A percentile compares a stretch with the other conserved stretches of the same genome.
phyloP scores from a whole-genome alignment of 1,284 basidiomycete species.

The Marasmius fiardii region DNA sequence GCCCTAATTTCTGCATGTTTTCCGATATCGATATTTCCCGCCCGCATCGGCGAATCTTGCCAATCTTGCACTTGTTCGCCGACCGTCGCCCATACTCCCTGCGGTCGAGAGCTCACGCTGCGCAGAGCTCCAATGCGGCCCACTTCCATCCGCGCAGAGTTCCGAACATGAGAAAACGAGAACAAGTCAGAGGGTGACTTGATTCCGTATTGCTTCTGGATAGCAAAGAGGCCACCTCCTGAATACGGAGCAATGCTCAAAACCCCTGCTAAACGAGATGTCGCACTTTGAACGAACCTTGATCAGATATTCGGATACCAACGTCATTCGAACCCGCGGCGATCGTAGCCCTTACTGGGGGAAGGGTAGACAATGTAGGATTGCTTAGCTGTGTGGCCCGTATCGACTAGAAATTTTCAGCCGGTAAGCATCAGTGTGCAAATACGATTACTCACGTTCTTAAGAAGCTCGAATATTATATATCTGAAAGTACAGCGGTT shows the following conservation, averaged over 20 bases:
- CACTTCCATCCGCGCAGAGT: slow-evolving; percentile 64
- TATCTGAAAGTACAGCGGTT: slow-evolving; percentile 46
- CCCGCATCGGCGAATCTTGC: no score
- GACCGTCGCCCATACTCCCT: slow-evolving; percentile 72
- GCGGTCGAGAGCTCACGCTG: slow-evolving; percentile 53
- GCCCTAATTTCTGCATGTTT: slow-evolving; percentile 44
- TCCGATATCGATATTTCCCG: slow-evolving; percentile 33
- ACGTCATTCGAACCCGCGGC: slow-evolving; percentile 70
- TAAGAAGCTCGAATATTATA: slow-evolving; percentile 85
- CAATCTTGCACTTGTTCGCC: slow-evolving; percentile 64
- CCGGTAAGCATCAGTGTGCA: slow-evolving; percentile 5
- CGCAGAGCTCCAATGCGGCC: slow-evolving; percentile 72
- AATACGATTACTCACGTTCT: slow-evolving; percentile 58
- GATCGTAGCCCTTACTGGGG: slow-evolving; percentile 70
- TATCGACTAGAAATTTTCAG: slow-evolving; percentile 50
- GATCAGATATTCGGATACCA: slow-evolving; percentile 80
- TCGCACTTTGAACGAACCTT: slow-evolving; percentile 46
- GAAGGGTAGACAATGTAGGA: slow-evolving; percentile 34
- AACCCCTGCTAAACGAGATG: slow-evolving; percentile 2
- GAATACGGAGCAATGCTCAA: not conserved
- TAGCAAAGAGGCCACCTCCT: slow-evolving; percentile 66
- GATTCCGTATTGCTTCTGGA: slow-evolving; percentile 37
- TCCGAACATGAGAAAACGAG: slow-evolving; percentile 79
- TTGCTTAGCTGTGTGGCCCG: slow-evolving; percentile 57
- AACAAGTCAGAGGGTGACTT: slow-evolving; percentile 69